Base-by-base conservation (phyloP, 2,329 filamentous ascomycete genomes). In the Sporothrix variecibatus region DNA sequence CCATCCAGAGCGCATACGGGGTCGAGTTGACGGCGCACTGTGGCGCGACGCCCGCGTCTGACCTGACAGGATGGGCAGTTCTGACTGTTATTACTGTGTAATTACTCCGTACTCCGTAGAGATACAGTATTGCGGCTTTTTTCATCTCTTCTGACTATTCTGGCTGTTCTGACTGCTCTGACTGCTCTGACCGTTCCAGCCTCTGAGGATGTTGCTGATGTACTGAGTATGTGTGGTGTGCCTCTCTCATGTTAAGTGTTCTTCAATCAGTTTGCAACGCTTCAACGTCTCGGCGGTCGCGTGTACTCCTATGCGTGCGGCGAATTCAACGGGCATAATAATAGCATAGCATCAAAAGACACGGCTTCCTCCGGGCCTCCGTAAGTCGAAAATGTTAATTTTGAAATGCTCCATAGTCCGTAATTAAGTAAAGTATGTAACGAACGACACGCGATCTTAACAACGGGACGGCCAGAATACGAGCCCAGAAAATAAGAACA, bases 231-330 rank as follows among this genome's bases (percentile, higher is more conserved):
- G 11, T 12, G 40, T 43, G 40, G n/a, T 38, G 31, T 40, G 31
- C 58, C 31, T 38, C 58, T 38, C 51, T 56, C 28, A 31, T 60
- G 38, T 67, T 31, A 23, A 49, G 64, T 38, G 43, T 46, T 60
- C 28, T 26, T 56, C 23, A 71, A 71, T 71, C 49, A 46, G 23
- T 60, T 17, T 71, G 53, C 69, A 46, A 62, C 69, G 15, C n/a
- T 38, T 46, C 69, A 31, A 49, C 69, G 23, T 49, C 51, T 28
- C 49, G 49, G 12, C 34, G 28, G 51, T 28, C 38, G 28, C 49
- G 53, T 20, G 38, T 23, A 28, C n/a, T 20, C 5, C 34, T 34
- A 65, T 65, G 38, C 49, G 20, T 38, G 26, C 67, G 26, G 4
- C 1, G 34, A 4, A 34, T 34, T 34, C 26, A 4, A 70, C 20